Percentiles rank a stretch among this genome's conserved stretches.
phyloP scores from a whole-genome alignment of 345 rosid genomes.

The Barbarea vulgaris region DNA sequence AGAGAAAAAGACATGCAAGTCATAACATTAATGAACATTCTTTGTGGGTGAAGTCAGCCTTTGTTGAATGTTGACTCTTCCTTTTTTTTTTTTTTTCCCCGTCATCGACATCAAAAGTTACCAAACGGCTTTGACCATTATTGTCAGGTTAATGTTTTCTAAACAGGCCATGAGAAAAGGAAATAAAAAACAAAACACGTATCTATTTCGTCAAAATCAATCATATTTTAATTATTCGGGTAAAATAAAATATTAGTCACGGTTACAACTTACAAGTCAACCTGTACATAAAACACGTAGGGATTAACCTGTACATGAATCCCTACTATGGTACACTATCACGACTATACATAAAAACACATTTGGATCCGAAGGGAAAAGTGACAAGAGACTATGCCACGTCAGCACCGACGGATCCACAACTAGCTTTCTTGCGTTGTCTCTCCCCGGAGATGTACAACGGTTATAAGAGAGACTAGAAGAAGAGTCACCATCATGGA shows the following conservation, averaged over 20 bases:
- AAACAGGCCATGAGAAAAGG: background rate
- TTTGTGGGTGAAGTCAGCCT: background rate
- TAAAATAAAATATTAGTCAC: background rate
- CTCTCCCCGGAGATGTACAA: slow-evolving; percentile 65
- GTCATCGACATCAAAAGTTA: background rate
- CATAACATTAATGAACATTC: background rate
- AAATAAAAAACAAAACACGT: too few relatives aligned
- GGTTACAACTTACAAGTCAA: too few relatives aligned
- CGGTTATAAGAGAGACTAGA: slow-evolving; percentile 63
- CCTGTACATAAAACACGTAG: too few relatives aligned
- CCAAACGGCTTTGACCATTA: background rate
- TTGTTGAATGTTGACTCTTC: background rate
- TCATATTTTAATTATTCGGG: background rate
- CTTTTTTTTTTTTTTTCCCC: background rate
- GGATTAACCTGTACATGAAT: too few relatives aligned
- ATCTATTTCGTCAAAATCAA: background rate
- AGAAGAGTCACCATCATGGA: slow-evolving; percentile 69
- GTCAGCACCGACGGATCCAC: slow-evolving; percentile 19
- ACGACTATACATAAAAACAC: too few relatives aligned
- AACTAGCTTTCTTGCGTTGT: slow-evolving; percentile 54
- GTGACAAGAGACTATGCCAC: slow-evolving; percentile 12
- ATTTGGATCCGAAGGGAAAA: background rate
- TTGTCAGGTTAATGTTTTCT: background rate
- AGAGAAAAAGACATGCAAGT: background rate
- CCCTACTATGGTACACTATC: too few relatives aligned